These are phyloP conservation scores for Starmerella sp. DNA, from an alignment of 805 yeast species.

Conservation along the genomic window DNA sequence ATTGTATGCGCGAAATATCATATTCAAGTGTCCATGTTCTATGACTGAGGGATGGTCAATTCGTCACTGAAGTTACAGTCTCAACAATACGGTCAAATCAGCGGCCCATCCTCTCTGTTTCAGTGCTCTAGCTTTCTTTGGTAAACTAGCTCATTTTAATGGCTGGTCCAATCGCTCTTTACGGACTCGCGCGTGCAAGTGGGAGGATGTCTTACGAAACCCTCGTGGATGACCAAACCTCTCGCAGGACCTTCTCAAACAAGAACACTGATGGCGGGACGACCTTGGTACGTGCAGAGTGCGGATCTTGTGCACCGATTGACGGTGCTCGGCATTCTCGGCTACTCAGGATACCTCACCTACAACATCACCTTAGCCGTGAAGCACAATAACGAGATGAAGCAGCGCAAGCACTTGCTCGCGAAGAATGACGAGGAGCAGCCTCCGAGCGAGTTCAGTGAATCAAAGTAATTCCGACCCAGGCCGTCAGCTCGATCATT, in stretches of 20 bases:
- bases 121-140: too few relatives aligned
- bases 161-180: too few relatives aligned
- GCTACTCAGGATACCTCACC: conserved; percentile 34
- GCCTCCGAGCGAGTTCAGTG: not conserved
- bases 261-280: conserved; percentile 20
- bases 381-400: conserved; percentile 14
- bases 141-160: too few relatives aligned
- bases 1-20: too few relatives aligned
- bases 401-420: conserved; percentile 13
- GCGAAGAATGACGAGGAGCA: not conserved
- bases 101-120: too few relatives aligned
- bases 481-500: not conserved
- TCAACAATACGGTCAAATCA: too few relatives aligned
- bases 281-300: conserved; percentile 66
- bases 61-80: too few relatives aligned
- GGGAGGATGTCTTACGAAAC: not conserved
- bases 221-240: not conserved
- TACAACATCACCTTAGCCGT: conserved; percentile 14
- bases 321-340: conserved; percentile 56
- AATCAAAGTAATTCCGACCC: not conserved
- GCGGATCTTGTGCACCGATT: conserved; percentile 64
- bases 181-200: not conserved
- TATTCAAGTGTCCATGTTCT: too few relatives aligned
- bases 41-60: too few relatives aligned
- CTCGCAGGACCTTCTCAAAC: not conserved